These are phyloP conservation scores for Aspergillus sp. DNA, from an alignment of 2,329 filamentous ascomycete genomes.

Conservation along the genomic window DNA sequence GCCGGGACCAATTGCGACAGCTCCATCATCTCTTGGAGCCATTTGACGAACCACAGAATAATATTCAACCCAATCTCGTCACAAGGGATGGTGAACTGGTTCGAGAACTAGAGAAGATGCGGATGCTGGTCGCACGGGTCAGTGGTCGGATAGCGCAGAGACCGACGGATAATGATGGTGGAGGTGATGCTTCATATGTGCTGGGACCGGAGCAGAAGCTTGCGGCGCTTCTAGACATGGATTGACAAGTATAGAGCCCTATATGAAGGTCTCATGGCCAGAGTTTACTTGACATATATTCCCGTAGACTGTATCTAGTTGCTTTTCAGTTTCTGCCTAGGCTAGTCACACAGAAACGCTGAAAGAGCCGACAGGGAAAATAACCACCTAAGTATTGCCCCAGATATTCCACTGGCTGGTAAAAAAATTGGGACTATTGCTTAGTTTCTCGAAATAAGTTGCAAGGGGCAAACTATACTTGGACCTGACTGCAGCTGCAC, in stretches of 20 bases:
- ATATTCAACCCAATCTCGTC: constrained; percentile 56
- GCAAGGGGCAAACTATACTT: constrained; percentile 21
- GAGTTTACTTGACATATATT: background rate
- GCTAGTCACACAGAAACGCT: background rate
- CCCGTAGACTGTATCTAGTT: background rate
- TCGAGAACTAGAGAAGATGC: constrained; percentile 51
- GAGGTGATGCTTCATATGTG: constrained; percentile 21
- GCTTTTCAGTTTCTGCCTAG: background rate
- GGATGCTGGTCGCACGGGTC: constrained; percentile 47
- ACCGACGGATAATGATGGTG: constrained; percentile 18
- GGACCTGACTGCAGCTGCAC: constrained; percentile 16
- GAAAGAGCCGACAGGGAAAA: background rate
- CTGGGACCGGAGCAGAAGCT: constrained; percentile 35
- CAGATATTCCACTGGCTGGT: background rate
- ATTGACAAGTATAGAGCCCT: constrained; percentile 18
- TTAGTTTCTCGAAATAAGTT: constrained; percentile 12
- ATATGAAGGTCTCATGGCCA: background rate
- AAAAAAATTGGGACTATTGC: constrained; percentile 11
- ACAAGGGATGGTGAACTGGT: constrained; percentile 52
- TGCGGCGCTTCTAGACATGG: constrained; percentile 39
- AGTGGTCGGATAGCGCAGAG: constrained; percentile 37
- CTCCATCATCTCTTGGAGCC: constrained; percentile 50
- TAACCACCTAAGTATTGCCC: background rate
- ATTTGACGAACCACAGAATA: constrained; percentile 49
- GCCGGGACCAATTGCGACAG: constrained; percentile 48